Base-by-base conservation (phyloP, 139 green algal species). In the Pedinophyceae sp. region DNA sequence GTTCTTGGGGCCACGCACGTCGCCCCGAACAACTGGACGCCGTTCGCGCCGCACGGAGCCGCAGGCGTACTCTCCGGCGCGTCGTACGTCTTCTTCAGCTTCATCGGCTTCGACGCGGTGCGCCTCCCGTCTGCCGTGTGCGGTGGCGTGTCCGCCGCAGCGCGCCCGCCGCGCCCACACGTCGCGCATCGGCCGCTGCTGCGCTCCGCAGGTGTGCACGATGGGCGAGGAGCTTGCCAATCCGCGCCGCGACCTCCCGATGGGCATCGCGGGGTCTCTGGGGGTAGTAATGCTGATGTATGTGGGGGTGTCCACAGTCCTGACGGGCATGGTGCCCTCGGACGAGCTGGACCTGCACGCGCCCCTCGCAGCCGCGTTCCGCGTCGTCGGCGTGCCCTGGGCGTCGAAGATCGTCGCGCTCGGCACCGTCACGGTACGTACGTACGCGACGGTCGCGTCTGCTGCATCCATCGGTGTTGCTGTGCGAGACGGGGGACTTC, bases 261-360 rank as follows among this genome's bases (percentile, higher is more conserved):
- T 84, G 15, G 76, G 74, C 38, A 87, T 92, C 24, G 45, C 88
- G 1, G 73, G 61, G 18, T 78, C 66, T 2, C 55, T 92, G 25
- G 39, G 27, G 38, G 58, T 85, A 27, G 72, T 61, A 47, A 83
- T 78, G 1, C 46, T 67, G 7, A 57, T 92, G 23, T 91, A 86
- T 39, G 65, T 79, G 39, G 48, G 58, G 10, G 74, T 77, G 70
- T 29, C 29, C n/a, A 16, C 54, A 4, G 61, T 57, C 48, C 58
- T 84, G 7, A 61, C 71, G 13, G 30, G 58, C 17, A 74, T 82
- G 65, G 62, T 80, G n/a, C 55, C 57, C 45, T 26, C 43, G 5
- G 30, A 59, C 25, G 27, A 71, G 13, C 81, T 89, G 13, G 70
- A 85, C 62, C 39, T 71, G 2, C 10, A 81, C 49, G 73, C 80